Base-by-base conservation (phyloP, 371 early-diverging fungal genomes). In the Mucor racemosus region DNA sequence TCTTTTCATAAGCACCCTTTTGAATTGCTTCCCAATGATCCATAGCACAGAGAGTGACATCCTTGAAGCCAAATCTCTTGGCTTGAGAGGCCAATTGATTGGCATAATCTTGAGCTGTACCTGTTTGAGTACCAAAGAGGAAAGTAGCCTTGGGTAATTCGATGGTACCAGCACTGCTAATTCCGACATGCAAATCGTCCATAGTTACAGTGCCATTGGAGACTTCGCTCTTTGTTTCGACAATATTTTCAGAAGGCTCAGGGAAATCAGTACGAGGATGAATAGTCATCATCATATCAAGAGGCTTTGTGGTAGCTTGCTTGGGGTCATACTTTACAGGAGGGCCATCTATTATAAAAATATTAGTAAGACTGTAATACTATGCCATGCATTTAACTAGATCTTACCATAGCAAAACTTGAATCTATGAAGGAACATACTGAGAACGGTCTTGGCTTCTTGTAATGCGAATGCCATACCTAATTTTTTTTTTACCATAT, bases 101-200 rank as follows among this genome's bases (percentile, higher is more conserved):
- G 7, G 85, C 84, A 66, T 77, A 86, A 46, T 86, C 87, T 50
- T 78, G 79, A 13, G 85, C 69, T 8, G 83, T 84, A 54, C 85
- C 85, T 4, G 87, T 84, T 67, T 86, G 82, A 6, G 79, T 79
- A 58, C 87, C 87, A 62, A 69, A 86, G 19, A 86, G 59, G 42
- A 86, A 73, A 0, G 85, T 85, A 14, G 77, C 54, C 11, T 76
- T 66, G n/a, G 84, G 79, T 8, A 77, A 48, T 1, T 64, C 46
- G 1, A 53, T 31, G 31, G 31, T 53, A 14, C 53, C 53, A 13
- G 66, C 31, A 21, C 54, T 33, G 13, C 54, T 42, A 7, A 42
- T 40, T 19, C 31, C 36, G 21, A 42, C 41, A 26, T 53, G 53
- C 31, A 53, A 53, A 31, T 13, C 26, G 13, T 21, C 31, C 53